Percentiles rank a stretch among this genome's conserved stretches.
phyloP scores from a whole-genome alignment of 495 filamentous ascomycete species.

The Penicillium maclennaniae region DNA sequence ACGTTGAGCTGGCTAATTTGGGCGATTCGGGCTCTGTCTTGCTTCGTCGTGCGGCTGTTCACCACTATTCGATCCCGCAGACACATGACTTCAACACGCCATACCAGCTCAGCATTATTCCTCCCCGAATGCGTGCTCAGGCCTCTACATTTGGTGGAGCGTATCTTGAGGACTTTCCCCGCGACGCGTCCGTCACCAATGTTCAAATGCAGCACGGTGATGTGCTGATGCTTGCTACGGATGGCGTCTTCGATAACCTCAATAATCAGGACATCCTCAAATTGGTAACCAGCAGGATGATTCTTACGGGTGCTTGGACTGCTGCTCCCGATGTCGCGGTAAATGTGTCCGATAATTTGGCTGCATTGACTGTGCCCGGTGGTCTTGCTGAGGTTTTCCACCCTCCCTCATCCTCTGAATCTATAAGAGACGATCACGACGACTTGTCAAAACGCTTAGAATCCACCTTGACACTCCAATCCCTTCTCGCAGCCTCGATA shows the following conservation, averaged over 20 bases:
- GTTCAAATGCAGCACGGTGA: constrained; percentile 82
- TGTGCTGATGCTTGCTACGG: constrained; percentile 84
- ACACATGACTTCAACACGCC: constrained; percentile 98
- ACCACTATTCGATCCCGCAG: constrained; percentile 76
- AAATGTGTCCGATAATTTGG: constrained; percentile 52
- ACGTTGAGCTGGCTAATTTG: constrained; percentile 85
- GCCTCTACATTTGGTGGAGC: constrained; percentile 76
- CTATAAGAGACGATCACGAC: background rate
- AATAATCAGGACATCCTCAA: constrained; percentile 81
- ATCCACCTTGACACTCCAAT: constrained; percentile 55
- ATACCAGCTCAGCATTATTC: constrained; percentile 87
- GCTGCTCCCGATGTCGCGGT: constrained; percentile 50
- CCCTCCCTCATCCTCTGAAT: constrained; percentile 13
- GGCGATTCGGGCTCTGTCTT: constrained; percentile 96
- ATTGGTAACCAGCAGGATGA: constrained; percentile 73
- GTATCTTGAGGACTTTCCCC: constrained; percentile 73
- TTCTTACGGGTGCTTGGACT: constrained; percentile 67
- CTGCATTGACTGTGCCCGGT: constrained; percentile 47
- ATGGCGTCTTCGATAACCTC: constrained; percentile 97
- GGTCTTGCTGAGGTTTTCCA: constrained; percentile 29
- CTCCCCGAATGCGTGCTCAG: constrained; percentile 69
- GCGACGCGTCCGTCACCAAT: constrained; percentile 74
- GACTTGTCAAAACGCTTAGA: background rate
- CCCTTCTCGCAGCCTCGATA: constrained; percentile 71
- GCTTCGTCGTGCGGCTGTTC: constrained; percentile 75